A percentile compares a stretch with the other conserved stretches of the same genome.
These are phyloP conservation scores for Trametes gibbosa DNA, from an alignment of 768 basidiomycete genomes.

Conservation along the genomic window DNA sequence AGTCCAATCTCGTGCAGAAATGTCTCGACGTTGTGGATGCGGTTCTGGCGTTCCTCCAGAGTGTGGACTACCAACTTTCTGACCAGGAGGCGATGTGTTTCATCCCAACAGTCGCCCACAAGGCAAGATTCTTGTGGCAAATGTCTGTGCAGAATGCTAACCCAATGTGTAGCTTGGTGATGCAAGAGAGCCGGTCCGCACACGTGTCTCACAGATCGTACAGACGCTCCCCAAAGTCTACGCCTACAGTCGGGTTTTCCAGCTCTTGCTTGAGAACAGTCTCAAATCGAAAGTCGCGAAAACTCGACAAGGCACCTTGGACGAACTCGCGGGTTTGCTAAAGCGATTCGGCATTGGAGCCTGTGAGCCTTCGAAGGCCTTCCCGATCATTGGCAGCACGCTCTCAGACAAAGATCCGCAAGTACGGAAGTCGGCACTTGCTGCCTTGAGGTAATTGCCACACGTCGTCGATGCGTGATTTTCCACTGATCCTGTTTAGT, in stretches of 20 bases:
- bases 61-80: conserved; percentile 70
- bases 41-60: conserved; percentile 71
- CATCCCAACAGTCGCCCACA: conserved; percentile 84
- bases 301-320: conserved; percentile 82
- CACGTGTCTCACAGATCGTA: conserved; percentile 80
- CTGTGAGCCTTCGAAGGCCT: conserved; percentile 78
- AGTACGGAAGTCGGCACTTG: conserved; percentile 85
- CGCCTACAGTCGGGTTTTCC: conserved; percentile 90
- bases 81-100: conserved; percentile 88
- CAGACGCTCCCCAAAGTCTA: conserved; percentile 86
- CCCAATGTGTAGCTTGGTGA: conserved; percentile 75
- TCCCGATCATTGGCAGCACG: conserved; percentile 72
- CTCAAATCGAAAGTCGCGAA: conserved; percentile 89
- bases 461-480: conserved; percentile 5
- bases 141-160: not conserved
- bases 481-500: conserved; percentile 37
- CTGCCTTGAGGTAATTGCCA: conserved; percentile 66
- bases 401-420: conserved; percentile 88
- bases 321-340: conserved; percentile 74
- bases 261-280: conserved; percentile 84
- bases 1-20: conserved; percentile 83
- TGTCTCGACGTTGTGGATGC: conserved; percentile 86
- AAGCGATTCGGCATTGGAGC: conserved; percentile 80
- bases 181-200: conserved; percentile 76
- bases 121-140: conserved; percentile 46